A percentile compares a stretch with the other conserved stretches of the same genome.
Evolutionary conservation across 2,329 filamentous ascomycete species (phyloP).

Genomic region (Zymoseptoria crescenta): DNA sequence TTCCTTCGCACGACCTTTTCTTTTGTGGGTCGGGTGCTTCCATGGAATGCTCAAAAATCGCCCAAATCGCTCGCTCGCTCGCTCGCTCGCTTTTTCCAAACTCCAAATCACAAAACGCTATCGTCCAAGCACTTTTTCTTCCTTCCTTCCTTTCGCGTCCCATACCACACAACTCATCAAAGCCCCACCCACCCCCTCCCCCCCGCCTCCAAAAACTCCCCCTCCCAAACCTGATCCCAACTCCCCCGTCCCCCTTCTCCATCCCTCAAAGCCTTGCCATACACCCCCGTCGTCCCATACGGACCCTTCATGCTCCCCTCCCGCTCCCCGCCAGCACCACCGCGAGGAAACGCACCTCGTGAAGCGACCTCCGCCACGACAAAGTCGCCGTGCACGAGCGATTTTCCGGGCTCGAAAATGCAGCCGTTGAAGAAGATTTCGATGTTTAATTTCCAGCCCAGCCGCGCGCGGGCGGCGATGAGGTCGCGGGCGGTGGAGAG

Average conservation of each 20-base stretch:
- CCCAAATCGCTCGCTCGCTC: not conserved
- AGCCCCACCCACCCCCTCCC: conserved; percentile 27
- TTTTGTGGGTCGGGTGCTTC: too few relatives aligned
- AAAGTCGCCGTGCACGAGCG: conserved; percentile 43
- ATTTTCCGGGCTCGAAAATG: conserved; percentile 43
- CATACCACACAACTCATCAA: conserved; percentile 8
- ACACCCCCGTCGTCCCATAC: conserved; percentile 43
- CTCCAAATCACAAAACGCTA: not conserved
- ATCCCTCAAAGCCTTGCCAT: conserved; percentile 42
- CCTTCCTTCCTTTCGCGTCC: not conserved
- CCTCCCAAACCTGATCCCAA: conserved; percentile 31
- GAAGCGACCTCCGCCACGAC: conserved; percentile 36
- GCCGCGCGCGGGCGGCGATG: conserved; percentile 31
- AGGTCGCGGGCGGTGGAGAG: conserved; percentile 37
- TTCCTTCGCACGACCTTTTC: too few relatives aligned
- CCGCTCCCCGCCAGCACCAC: conserved; percentile 2
- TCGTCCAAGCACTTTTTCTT: not conserved
- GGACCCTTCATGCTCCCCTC: conserved; percentile 40
- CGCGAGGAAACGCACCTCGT: conserved; percentile 35
- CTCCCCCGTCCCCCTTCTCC: conserved; percentile 6
- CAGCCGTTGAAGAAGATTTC: conserved; percentile 46
- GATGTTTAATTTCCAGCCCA: conserved; percentile 35
- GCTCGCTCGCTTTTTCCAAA: not conserved
- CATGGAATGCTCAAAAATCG: too few relatives aligned
- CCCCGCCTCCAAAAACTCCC: conserved; percentile 27